phyloP scores from a whole-genome alignment of 805 yeast genomes.

The Candida nonsorbophila region DNA sequence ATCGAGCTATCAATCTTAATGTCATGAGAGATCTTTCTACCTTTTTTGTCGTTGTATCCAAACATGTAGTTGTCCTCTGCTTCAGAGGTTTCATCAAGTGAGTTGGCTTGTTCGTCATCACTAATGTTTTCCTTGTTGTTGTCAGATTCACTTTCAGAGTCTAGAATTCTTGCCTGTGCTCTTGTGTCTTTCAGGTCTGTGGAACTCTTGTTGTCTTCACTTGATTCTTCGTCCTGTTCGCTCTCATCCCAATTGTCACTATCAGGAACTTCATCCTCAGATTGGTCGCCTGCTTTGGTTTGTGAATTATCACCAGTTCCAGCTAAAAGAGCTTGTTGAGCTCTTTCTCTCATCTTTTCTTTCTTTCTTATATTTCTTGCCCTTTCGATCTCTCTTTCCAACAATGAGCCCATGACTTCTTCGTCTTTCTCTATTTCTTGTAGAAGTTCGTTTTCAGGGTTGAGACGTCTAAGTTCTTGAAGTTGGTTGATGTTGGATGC shows the following conservation, averaged over 20 bases:
- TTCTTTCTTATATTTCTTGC: conserved; percentile 39
- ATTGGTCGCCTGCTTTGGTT: conserved; percentile 10
- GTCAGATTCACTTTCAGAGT: conserved; percentile 15
- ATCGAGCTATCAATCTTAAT: too few species aligned
- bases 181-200: conserved; percentile 7
- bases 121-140: background rate
- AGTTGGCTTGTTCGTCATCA: too few species aligned
- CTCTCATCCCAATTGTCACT: conserved; percentile 11
- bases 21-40: too few species aligned
- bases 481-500: conserved; percentile 38
- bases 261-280: conserved; percentile 8
- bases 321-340: conserved; percentile 24
- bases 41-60: too few species aligned
- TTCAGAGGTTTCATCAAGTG: too few species aligned
- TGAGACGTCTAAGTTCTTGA: conserved; percentile 13
- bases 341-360: conserved; percentile 36
- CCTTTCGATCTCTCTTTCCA: conserved; percentile 49
- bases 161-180: conserved; percentile 4
- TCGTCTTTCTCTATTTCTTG: conserved; percentile 39
- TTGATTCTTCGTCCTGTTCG: conserved; percentile 15
- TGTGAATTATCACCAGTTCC: conserved; percentile 11
- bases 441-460: too few species aligned
- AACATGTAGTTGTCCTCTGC: conserved; percentile 26
- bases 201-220: conserved; percentile 10
- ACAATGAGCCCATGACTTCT: conserved; percentile 37